A percentile compares a stretch with the other conserved stretches of the same genome.
These are phyloP conservation scores for Albophoma yamanashiensis DNA, from an alignment of 2,329 filamentous ascomycete genomes.

Conservation along the genomic window DNA sequence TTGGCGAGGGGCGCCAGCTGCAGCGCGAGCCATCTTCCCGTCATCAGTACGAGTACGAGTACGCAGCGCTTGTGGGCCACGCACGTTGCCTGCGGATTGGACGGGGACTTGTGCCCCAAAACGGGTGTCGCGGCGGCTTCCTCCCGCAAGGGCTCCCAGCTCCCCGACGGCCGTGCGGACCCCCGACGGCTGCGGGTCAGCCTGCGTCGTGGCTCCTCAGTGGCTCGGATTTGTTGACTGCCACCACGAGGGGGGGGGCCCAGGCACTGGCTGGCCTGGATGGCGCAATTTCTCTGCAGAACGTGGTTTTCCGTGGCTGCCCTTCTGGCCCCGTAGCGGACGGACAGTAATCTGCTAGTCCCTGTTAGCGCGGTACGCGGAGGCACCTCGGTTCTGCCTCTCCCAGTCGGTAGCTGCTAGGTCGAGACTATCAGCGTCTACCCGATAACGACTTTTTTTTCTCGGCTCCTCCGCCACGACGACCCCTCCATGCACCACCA, in stretches of 20 bases:
- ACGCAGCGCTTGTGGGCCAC: neutral
- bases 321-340: neutral
- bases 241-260: neutral
- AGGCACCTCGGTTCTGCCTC: neutral
- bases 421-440: fast-evolving
- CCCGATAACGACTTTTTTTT: neutral
- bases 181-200: neutral
- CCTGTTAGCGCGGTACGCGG: neutral
- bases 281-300: slow-evolving; percentile 3
- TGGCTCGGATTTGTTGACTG: neutral
- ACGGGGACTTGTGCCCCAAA: neutral
- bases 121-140: too few species aligned
- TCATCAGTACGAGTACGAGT: neutral
- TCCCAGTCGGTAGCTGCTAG: neutral
- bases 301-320: slow-evolving; percentile 1
- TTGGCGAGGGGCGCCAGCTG: too few species aligned
- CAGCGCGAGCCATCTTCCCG: too few species aligned
- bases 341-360: neutral
- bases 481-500: slow-evolving; percentile 3
- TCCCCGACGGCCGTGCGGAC: neutral
- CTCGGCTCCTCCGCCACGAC: neutral
- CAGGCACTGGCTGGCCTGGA: neutral
- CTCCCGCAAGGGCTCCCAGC: too few species aligned
- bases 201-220: neutral
- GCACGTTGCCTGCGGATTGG: neutral